Evolutionary conservation across 257 asterid species (phyloP).

Genomic region (Oldenlandia corymbosa): DNA sequence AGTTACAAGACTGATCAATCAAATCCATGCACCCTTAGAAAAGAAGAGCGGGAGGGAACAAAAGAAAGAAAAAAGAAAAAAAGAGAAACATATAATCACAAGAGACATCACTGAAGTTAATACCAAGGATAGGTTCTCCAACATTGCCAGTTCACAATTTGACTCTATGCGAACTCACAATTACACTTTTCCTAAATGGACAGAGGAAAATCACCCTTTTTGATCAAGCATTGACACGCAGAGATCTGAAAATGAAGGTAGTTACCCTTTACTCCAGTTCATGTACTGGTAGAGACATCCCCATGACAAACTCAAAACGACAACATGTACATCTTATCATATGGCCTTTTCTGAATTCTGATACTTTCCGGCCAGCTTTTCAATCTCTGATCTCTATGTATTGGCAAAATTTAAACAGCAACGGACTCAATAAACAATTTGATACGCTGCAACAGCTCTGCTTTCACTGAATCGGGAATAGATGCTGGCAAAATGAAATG

Average conservation of each 20-base stretch:
- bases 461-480: constrained; percentile 64
- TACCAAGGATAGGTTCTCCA: no score
- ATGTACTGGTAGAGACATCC: not conserved
- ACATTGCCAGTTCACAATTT: no score
- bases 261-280: not conserved
- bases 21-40: no score
- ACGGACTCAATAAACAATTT: constrained; percentile 50
- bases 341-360: not conserved
- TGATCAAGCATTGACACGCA: no score
- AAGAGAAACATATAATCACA: no score
- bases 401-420: constrained; percentile 28
- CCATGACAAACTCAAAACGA: no score
- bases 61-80: no score
- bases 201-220: not conserved
- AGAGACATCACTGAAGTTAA: no score
- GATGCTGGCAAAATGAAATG: constrained; percentile 42
- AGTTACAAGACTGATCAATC: no score
- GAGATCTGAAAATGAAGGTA: not conserved
- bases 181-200: not conserved
- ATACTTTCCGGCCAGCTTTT: not conserved
- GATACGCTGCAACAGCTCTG: constrained; percentile 65
- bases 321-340: not conserved
- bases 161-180: not conserved
- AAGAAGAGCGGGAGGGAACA: no score
- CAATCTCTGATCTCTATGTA: not conserved